A percentile compares a stretch with the other conserved stretches of the same genome.
phyloP scores from a whole-genome alignment of 2,329 filamentous ascomycete genomes.

The Diaporthe australafricana region DNA sequence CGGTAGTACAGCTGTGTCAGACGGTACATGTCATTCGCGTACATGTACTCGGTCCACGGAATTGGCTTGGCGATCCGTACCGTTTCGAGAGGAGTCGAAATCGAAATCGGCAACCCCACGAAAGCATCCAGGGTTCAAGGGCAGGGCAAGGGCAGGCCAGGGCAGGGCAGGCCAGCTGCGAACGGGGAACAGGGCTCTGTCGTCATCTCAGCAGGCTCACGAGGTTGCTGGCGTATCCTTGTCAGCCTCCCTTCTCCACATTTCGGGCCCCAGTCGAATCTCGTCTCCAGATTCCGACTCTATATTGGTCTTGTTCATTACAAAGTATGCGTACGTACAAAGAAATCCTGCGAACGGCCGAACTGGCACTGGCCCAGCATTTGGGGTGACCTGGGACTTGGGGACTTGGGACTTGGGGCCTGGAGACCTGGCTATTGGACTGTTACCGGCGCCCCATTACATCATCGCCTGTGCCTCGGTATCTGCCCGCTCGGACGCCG shows the following conservation, averaged over 20 bases:
- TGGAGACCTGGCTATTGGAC: slow-evolving; percentile 7
- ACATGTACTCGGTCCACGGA: neutral
- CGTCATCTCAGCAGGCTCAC: slow-evolving; percentile 28
- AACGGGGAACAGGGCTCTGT: slow-evolving; percentile 30
- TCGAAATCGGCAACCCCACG: slow-evolving; percentile 32
- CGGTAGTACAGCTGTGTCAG: neutral
- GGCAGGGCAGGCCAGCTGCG: slow-evolving; percentile 8
- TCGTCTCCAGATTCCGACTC: slow-evolving; percentile 27
- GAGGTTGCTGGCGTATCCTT: slow-evolving; percentile 25
- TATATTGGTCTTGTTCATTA: slow-evolving; percentile 34
- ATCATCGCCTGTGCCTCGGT: slow-evolving; percentile 30
- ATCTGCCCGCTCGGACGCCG: slow-evolving; percentile 18
- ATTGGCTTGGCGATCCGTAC: slow-evolving; percentile 24
- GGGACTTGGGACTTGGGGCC: neutral
- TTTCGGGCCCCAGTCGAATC: slow-evolving; percentile 27
- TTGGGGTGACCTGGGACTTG: neutral
- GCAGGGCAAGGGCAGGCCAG: neutral
- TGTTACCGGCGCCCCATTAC: slow-evolving; percentile 11
- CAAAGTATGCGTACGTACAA: slow-evolving; percentile 35
- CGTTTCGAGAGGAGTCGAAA: slow-evolving; percentile 19
- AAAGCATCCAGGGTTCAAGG: slow-evolving; percentile 29
- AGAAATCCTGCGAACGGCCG: slow-evolving; percentile 25
- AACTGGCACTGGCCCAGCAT: neutral
- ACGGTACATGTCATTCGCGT: slow-evolving; percentile 9
- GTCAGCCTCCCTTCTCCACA: slow-evolving; percentile 31